Base-by-base conservation (phyloP, 306 rosid genomes). In the Cicer judaicum region DNA sequence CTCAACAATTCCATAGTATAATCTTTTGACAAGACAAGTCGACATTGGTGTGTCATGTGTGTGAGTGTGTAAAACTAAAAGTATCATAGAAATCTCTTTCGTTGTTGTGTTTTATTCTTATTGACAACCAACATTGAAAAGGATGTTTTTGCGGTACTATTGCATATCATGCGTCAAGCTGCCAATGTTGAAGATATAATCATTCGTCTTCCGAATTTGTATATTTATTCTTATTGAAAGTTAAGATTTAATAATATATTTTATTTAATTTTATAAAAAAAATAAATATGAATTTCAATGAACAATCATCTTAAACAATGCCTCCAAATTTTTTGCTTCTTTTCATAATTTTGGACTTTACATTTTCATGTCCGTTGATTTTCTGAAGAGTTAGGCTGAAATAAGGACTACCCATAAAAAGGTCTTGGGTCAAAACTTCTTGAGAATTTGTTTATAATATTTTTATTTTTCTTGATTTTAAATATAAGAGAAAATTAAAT, bases 281-380 rank as follows among this genome's bases (percentile, higher is more conserved):
- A 24, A 24, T 24, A 24, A 24, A 2, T 24, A 24, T 24, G 0
- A 24, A 2, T 2, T 3, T 24, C 0, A 0, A 24, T 2, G 29
- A 24, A 24, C 24, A 24, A 24, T 2, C 34, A 3, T 3, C 3
- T 24, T 71, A 75, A 76, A 72, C 36, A 72, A 72, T 52, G 66
- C 53, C 36, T 49, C 72, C 15, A 71, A 67, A 55, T 57, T 36
- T 72, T n/a, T 43, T n/a, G 9, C 46, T 64, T 47, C 14, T 29
- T 43, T 69, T 21, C 43, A 34, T 0, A 21, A 46, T 48, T 40
- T 49, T 63, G 66, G 65, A 44, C 60, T 53, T 66, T 18, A 47
- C 66, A 63, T 68, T 74, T 60, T 24, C 48, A 57, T 63, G 72
- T 49, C 77, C 54, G 4, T 74, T 74, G 65, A 70, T 41, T 75